These are phyloP conservation scores for Fraxinus baroniana DNA, from an alignment of 305 asterid species.

Conservation along the genomic window DNA sequence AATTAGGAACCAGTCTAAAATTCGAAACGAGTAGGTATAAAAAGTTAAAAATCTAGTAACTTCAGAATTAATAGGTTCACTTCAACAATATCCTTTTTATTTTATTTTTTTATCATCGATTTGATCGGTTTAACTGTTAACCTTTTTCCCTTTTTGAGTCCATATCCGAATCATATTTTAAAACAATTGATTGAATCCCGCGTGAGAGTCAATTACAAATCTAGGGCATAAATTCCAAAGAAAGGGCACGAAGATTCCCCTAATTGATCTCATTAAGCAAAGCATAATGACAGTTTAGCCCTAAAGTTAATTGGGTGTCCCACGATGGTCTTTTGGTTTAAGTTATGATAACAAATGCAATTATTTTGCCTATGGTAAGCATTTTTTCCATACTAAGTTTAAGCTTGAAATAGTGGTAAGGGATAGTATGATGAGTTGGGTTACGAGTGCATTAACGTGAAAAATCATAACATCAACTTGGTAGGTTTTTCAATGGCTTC, in stretches of 20 bases:
- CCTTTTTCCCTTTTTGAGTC: neutral
- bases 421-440: constrained; percentile 22
- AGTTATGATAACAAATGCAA: constrained; percentile 35
- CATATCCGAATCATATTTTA: neutral
- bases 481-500: constrained; percentile 4
- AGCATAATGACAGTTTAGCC: constrained; percentile 18
- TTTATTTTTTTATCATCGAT: neutral
- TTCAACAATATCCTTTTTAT: too few relatives aligned
- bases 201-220: neutral
- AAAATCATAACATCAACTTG: constrained; percentile 35
- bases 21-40: too few relatives aligned
- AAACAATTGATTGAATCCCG: neutral
- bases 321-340: constrained; percentile 14
- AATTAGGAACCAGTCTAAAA: too few relatives aligned
- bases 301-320: constrained; percentile 8
- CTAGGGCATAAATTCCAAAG: neutral
- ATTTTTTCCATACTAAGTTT: constrained; percentile 30
- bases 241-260: neutral
- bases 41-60: too few relatives aligned
- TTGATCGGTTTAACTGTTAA: neutral
- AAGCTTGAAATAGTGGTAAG: constrained; percentile 29
- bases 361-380: constrained; percentile 36
- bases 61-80: neutral
- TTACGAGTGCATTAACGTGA: constrained; percentile 36
- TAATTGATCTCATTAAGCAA: neutral